Conservation (phyloP, 768 basidiomycete genomes). For the Termitomyces sp. region DNA sequence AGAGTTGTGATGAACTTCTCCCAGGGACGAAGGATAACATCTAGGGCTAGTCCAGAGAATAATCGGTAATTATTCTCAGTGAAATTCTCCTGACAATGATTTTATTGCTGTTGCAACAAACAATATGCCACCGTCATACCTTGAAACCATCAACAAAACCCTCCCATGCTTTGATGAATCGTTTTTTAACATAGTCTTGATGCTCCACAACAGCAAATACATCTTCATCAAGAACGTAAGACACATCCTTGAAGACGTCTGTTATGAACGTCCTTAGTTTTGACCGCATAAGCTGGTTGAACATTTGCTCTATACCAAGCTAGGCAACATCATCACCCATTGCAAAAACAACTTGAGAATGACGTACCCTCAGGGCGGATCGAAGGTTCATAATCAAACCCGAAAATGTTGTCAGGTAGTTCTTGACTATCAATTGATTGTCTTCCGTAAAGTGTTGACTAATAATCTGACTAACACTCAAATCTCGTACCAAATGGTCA, state of each 20-base stretch:
- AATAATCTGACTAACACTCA: conserved; percentile 51
- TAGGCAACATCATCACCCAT: conserved; percentile 23
- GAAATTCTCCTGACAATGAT: conserved; percentile 62
- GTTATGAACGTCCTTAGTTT: conserved; percentile 77
- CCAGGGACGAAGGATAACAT: conserved; percentile 91
- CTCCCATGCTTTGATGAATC: conserved; percentile 91
- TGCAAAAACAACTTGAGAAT: not conserved
- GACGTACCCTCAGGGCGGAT: conserved; percentile 65
- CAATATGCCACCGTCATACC: conserved; percentile 35
- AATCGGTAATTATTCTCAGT: conserved; percentile 86
- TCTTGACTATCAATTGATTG: conserved; percentile 51
- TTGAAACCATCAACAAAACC: conserved; percentile 82
- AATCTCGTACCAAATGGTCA: conserved; percentile 73
- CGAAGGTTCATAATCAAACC: conserved; percentile 63
- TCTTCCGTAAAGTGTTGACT: conserved; percentile 63
- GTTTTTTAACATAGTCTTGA: conserved; percentile 82
- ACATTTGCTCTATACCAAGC: conserved; percentile 89
- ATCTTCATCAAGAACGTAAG: conserved; percentile 89
- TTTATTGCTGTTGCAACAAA: not conserved
- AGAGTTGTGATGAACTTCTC: conserved; percentile 82
- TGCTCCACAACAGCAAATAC: conserved; percentile 79
- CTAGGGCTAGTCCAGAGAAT: conserved; percentile 83
- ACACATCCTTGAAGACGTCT: conserved; percentile 89
- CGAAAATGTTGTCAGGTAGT: conserved; percentile 47
- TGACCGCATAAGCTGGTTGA: conserved; percentile 91